Evolutionary conservation across 2,329 filamentous ascomycete species (phyloP), one percentile per base, ranked within the genome.

Genomic region (Dactylellina drechsleri): DNA sequence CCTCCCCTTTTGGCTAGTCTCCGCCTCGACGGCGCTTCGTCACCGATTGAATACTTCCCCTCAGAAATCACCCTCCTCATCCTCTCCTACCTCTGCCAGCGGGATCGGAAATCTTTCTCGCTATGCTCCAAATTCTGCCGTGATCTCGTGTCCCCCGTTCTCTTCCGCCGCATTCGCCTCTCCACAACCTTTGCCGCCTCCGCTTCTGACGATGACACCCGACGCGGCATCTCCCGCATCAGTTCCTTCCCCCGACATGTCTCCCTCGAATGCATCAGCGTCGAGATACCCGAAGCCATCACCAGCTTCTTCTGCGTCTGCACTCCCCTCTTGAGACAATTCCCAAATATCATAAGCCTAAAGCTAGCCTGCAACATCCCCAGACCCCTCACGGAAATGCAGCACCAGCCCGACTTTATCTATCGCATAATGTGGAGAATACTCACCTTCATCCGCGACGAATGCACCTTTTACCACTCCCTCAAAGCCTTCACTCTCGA

Each of bases 1-100:
- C 16, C 43, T 47, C 43, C 43, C 43, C 43, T 47, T 47, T n/a
- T 47, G 43, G 43, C 43, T 18, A 47, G 43, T 47, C 43, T 47
- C 13, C 43, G 43, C 15, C 43, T 47, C 15, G 31, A 36, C 31
- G 31, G 2, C 31, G 43, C n/a, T 15, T 18, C 43, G 13, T 47
- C 43, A 18, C 43, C 43, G 43, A 47, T 47, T 47, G 43, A 47
- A 18, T 18, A 47, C 16, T 47, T 18, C 43, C 43, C 43, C 43
- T n/a, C 43, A 15, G 43, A 47, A 18, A 47, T 47, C 43, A 47
- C 16, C 1, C 43, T 47, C 43, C 16, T 47, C 4, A 47, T 47
- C 43, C 16, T 47, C 15, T 47, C 43, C 7, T 18, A 47, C 43
- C 43, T 47, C 15, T 47, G 43, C 43, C 43, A 47, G 43, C 13